Evolutionary conservation across 768 basidiomycete species (phyloP).

Genomic region (Lentinula sp.): DNA sequence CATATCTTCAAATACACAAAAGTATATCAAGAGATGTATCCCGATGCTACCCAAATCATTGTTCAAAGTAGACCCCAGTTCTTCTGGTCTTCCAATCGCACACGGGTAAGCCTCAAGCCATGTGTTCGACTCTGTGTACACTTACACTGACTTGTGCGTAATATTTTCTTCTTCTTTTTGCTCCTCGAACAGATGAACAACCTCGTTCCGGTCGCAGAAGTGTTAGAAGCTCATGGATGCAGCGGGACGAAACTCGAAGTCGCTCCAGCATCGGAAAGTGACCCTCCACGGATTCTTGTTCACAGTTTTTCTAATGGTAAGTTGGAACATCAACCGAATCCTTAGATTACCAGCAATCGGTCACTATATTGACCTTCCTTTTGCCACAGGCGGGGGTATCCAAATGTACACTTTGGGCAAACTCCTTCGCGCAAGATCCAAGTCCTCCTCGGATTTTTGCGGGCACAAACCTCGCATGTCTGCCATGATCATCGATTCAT

Average conservation of each 20-base stretch:
- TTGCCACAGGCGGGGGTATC: conserved; percentile 29
- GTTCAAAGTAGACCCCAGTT: conserved; percentile 28
- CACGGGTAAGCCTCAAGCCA: conserved; percentile 21
- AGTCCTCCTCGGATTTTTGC: neutral
- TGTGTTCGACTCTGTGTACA: neutral
- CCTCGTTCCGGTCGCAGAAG: conserved; percentile 29
- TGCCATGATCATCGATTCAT: conserved; percentile 39
- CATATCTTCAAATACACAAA: conserved; percentile 42
- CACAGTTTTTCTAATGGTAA: conserved; percentile 46
- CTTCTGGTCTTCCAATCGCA: conserved; percentile 25
- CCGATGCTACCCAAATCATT: conserved; percentile 33
- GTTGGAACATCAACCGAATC: neutral
- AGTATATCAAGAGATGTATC: conserved; percentile 34
- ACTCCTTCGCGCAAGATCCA: conserved; percentile 19
- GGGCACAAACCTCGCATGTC: conserved; percentile 12
- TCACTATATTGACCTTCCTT: neutral
- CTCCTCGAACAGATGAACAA: conserved; percentile 17
- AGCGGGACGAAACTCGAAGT: conserved; percentile 9
- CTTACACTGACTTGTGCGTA: neutral
- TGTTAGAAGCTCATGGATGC: conserved; percentile 29
- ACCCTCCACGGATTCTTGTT: conserved; percentile 28
- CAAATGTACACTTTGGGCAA: conserved; percentile 29
- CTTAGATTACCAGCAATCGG: neutral
- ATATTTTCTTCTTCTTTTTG: neutral
- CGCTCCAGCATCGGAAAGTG: neutral